Evolutionary conservation across 495 filamentous ascomycete species (phyloP).

Genomic region (Pyrenopolyporus hunteri): DNA sequence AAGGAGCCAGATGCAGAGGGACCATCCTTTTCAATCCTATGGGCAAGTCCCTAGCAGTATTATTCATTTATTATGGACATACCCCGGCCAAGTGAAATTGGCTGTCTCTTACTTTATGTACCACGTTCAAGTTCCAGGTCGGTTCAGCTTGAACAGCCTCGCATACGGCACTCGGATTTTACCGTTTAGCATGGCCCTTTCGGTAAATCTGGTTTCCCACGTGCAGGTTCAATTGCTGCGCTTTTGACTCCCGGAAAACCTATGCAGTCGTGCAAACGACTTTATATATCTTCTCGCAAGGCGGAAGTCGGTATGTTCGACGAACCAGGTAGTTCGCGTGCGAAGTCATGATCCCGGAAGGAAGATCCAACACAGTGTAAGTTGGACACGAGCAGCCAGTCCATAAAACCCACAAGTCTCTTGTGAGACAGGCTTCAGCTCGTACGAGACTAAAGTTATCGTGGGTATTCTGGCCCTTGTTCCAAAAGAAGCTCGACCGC

Average conservation of each 20-base stretch:
- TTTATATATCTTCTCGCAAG: constrained; percentile 9
- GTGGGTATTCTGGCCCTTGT: not conserved
- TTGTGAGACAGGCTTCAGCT: constrained; percentile 1
- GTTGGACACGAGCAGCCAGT: not conserved
- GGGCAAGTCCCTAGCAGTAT: constrained; percentile 1
- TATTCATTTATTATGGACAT: constrained; percentile 16
- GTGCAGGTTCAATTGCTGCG: constrained; percentile 1
- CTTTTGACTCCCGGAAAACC: not conserved
- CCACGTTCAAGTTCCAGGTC: constrained; percentile 1
- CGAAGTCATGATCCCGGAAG: not conserved
- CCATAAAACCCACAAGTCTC: constrained; percentile 1
- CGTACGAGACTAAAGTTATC: constrained; percentile 2
- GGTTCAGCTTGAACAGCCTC: constrained; percentile 24
- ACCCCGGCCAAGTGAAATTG: constrained; percentile 8
- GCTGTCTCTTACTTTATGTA: constrained; percentile 10
- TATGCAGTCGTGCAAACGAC: not conserved
- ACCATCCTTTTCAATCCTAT: constrained; percentile 7
- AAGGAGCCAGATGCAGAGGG: not conserved
- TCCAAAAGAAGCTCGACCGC: not conserved
- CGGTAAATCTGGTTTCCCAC: constrained; percentile 10
- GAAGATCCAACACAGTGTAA: constrained; percentile 1
- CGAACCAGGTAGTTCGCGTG: not conserved
- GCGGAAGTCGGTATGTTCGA: constrained; percentile 4
- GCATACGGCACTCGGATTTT: constrained; percentile 6
- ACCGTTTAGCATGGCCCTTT: constrained; percentile 10